phyloP scores from a whole-genome alignment of 2,329 filamentous ascomycete species.

The Arthrobotrys sinensis region DNA sequence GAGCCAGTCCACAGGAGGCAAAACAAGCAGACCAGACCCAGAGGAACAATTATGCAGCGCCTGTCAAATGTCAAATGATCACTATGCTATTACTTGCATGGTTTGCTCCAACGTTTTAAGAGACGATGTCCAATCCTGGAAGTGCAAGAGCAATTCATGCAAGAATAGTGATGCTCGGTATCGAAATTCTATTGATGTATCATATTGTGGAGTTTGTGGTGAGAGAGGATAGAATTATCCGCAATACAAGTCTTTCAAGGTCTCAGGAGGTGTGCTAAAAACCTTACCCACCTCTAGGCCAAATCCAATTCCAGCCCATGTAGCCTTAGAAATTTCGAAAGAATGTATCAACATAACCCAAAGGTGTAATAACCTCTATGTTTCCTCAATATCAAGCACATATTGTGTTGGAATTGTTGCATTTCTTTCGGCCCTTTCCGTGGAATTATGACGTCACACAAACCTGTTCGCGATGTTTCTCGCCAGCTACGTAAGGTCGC shows the following conservation, averaged over 20 bases:
- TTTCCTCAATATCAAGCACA: too few relatives aligned
- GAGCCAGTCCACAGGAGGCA: not conserved
- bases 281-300: too few relatives aligned
- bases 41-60: conserved; percentile 70
- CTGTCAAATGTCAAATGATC: conserved; percentile 78
- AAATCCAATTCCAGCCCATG: too few relatives aligned
- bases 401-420: conserved; percentile 19
- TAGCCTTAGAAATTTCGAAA: too few relatives aligned
- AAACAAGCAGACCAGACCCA: not conserved
- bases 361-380: too few relatives aligned
- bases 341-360: too few relatives aligned
- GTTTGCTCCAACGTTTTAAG: conserved; percentile 76
- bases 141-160: conserved; percentile 57
- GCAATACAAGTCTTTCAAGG: too few relatives aligned
- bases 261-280: too few relatives aligned
- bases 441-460: conserved; percentile 35
- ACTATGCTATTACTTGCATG: conserved; percentile 74
- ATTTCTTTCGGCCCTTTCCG: conserved; percentile 22
- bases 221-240: conserved; percentile 1
- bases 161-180: conserved; percentile 53
- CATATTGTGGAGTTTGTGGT: conserved; percentile 43
- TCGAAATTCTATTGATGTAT: conserved; percentile 62
- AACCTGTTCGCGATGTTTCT: conserved; percentile 21
- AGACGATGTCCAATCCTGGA: conserved; percentile 61
- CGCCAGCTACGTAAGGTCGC: too few relatives aligned